phyloP scores from a whole-genome alignment of 495 filamentous ascomycete genomes.

The Podospora didyma region DNA sequence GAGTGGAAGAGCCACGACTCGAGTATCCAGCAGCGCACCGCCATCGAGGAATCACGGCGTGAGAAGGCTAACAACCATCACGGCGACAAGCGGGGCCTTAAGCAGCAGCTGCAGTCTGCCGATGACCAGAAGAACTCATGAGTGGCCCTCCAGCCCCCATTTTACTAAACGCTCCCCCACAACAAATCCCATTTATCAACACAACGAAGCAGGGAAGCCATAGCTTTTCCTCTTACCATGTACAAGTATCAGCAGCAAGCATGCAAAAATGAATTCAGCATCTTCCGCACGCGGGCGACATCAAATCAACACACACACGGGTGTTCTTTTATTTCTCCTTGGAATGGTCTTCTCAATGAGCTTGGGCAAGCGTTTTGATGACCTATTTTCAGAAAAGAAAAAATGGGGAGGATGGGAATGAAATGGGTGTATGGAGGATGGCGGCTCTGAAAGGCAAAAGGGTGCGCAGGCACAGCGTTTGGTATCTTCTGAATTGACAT shows the following conservation, averaged over 20 bases:
- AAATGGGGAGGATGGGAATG: background rate
- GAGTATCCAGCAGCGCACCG: constrained; percentile 75
- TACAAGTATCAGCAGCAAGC: background rate
- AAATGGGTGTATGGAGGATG: too few relatives aligned
- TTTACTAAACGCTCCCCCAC: background rate
- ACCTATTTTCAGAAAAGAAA: background rate
- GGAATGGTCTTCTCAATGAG: background rate
- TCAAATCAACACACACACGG: background rate
- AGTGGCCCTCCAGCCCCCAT: background rate
- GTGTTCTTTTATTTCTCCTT: background rate
- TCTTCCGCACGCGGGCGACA: background rate
- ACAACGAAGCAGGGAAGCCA: background rate
- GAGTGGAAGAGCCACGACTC: constrained; percentile 89
- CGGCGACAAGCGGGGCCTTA: constrained; percentile 36
- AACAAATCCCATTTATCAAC: background rate
- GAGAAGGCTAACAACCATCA: constrained; percentile 58
- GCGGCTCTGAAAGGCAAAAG: too few relatives aligned
- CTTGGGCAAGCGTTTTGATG: background rate
- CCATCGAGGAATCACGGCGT: constrained; percentile 77
- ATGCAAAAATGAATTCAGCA: background rate
- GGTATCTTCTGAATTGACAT: too few relatives aligned
- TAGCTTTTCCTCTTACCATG: background rate
- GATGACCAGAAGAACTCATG: constrained; percentile 19
- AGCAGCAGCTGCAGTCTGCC: constrained; percentile 19
- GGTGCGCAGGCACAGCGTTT: too few relatives aligned